Evolutionary conservation across 495 filamentous ascomycete genomes (phyloP), one percentile per base, ranked within the genome.

Genomic region (Staphylotrichum tortipilum): DNA sequence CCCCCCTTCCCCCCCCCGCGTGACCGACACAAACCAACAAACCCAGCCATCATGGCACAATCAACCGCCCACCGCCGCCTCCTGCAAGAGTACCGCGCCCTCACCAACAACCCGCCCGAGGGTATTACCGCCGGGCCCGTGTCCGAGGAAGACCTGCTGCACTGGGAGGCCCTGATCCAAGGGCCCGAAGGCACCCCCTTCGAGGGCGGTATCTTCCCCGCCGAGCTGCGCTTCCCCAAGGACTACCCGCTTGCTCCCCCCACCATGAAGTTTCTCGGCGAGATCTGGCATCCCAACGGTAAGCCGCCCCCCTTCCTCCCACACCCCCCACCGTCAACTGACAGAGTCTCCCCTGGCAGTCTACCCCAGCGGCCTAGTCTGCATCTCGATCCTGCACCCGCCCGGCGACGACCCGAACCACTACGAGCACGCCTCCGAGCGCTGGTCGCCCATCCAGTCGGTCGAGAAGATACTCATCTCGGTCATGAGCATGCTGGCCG

Each of bases 351-450:
- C 35, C 46, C 41, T 50, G 8, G 10, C 60, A 97, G 92, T 98
- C 26, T 98, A 98, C 62, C 78, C 86, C 29, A 87, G 82, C 62
- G 92, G 92, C 50, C 73, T 84, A 17, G 92, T 99, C 51, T 99
- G 92, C 69, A 99, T 99, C 53, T 92, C 86, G 12, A 99, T 99
- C 73, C 81, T 99, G 9, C 92, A 99, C 70, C 84, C 94, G 4
- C 92, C 92, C n/a, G 90, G 89, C 55, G 94, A 99, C 65, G 92
- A 99, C 68, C 90, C 92, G 53, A 94, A 94, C 67, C 94, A 97
- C 67, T 99, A 99, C 74, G 92, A 99, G 69, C 86, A 91, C 57
- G 94, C 94, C 19, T 85, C 81, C 17, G 92, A 99, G 74, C 78
- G 92, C 41, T 99, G 92, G 92, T 85, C 81, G 35, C 92, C 92